These are phyloP conservation scores for Aureobasidium musti DNA, from an alignment of 2,329 filamentous ascomycete genomes.

Conservation along the genomic window DNA sequence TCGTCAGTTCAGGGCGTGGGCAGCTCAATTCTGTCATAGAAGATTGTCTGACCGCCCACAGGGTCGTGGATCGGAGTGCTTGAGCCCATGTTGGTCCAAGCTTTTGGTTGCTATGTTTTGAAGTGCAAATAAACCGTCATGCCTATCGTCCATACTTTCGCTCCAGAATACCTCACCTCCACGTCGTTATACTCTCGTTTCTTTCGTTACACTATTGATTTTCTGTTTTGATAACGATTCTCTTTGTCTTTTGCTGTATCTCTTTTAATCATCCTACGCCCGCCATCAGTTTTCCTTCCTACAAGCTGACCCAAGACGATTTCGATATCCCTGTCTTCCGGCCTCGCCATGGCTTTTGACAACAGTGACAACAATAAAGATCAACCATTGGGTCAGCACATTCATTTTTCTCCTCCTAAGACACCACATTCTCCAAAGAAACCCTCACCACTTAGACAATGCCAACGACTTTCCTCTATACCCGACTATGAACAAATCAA, in stretches of 20 bases:
- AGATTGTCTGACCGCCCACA: constrained; percentile 10
- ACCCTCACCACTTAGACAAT: constrained; percentile 31
- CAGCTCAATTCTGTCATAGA: constrained; percentile 13
- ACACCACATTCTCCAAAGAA: constrained; percentile 25
- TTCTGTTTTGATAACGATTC: constrained; percentile 24
- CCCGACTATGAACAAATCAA: constrained; percentile 33
- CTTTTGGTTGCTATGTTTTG: constrained; percentile 27
- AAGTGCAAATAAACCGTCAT: constrained; percentile 26
- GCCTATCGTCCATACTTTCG: constrained; percentile 19
- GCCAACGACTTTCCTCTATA: constrained; percentile 31
- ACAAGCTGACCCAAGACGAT: constrained; percentile 26
- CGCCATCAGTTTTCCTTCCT: constrained; percentile 23
- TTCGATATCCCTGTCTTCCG: constrained; percentile 23
- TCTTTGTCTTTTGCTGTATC: constrained; percentile 14
- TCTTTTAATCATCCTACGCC: constrained; percentile 24
- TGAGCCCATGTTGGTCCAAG: constrained; percentile 18
- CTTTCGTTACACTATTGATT: constrained; percentile 30
- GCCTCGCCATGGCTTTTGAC: constrained; percentile 18
- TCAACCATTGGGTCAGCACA: constrained; percentile 39
- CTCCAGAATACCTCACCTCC: constrained; percentile 1
- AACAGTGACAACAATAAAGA: constrained; percentile 27
- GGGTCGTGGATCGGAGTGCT: constrained; percentile 21
- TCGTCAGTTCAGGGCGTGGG: constrained; percentile 13
- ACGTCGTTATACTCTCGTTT: constrained; percentile 28
- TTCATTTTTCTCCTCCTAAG: constrained; percentile 32